These are phyloP conservation scores for Pythium dissimile DNA, from an alignment of 352 stramenopile genomes.

Conservation along the genomic window DNA sequence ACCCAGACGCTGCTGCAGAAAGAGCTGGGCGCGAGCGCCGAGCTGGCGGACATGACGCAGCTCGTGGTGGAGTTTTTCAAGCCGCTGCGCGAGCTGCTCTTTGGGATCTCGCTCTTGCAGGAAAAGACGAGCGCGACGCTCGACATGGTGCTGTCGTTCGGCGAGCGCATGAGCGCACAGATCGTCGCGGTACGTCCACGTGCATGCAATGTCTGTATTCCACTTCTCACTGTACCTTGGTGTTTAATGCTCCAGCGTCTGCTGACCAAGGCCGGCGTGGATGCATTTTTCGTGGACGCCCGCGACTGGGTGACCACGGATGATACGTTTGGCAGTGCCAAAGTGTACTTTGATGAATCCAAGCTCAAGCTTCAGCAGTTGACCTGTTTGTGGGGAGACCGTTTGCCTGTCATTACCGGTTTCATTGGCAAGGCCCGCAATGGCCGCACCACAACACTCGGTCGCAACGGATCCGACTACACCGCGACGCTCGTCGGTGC, in stretches of 20 bases:
- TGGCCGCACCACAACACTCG: conserved; percentile 75
- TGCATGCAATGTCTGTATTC: not conserved
- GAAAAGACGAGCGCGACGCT: conserved; percentile 66
- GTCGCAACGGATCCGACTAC: conserved; percentile 83
- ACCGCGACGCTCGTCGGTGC: conserved; percentile 77
- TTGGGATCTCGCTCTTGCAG: conserved; percentile 70
- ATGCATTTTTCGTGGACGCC: conserved; percentile 64
- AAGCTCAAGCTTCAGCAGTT: conserved; percentile 61
- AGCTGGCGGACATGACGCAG: conserved; percentile 51
- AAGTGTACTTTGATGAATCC: conserved; percentile 74
- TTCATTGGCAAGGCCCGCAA: conserved; percentile 63
- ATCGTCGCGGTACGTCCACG: conserved; percentile 51
- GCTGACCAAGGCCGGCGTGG: conserved; percentile 53
- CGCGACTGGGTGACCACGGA: conserved; percentile 76
- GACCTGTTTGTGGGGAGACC: conserved; percentile 33
- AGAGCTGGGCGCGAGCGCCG: conserved; percentile 8
- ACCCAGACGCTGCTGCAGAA: conserved; percentile 45
- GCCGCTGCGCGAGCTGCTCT: conserved; percentile 70
- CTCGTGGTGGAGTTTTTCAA: conserved; percentile 63
- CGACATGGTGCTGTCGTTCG: conserved; percentile 77
- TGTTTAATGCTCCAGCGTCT: conserved; percentile 15
- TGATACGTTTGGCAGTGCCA: conserved; percentile 65
- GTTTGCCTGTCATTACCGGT: conserved; percentile 70
- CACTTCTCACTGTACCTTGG: not conserved
- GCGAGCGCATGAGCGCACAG: conserved; percentile 68